phyloP scores from a whole-genome alignment of 176 grass and related monocot species.

The Oryza rufipogon region DNA sequence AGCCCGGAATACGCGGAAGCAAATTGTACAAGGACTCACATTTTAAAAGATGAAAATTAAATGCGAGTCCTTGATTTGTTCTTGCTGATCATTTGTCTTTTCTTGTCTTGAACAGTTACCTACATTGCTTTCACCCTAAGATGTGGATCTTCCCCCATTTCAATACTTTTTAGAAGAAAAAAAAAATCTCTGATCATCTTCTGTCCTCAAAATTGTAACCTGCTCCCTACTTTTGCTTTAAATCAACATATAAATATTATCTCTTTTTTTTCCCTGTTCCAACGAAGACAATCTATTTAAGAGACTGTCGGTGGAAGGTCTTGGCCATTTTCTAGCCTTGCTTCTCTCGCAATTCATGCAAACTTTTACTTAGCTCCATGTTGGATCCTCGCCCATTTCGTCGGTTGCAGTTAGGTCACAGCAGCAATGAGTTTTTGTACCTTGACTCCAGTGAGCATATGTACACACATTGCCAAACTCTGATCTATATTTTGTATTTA shows the following conservation, averaged over 20 bases:
- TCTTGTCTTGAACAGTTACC: not conserved
- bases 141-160: not conserved
- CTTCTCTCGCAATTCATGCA: not conserved
- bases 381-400: not conserved
- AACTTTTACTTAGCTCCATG: not conserved
- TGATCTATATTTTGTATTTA: not conserved
- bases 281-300: not conserved
- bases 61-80: not conserved
- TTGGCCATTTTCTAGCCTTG: not conserved
- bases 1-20: not conserved
- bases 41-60: not conserved
- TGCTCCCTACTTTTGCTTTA: not conserved
- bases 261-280: not conserved
- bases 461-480: not conserved
- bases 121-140: not conserved
- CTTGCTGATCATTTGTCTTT: not conserved
- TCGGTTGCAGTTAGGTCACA: not conserved
- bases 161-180: too few species aligned
- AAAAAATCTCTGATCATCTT: too few species aligned
- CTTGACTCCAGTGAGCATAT: not conserved
- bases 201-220: not conserved
- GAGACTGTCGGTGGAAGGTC: constrained; percentile 21
- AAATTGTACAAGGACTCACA: not conserved
- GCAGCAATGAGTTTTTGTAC: not conserved
- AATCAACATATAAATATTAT: not conserved